Conservation (phyloP, 305 asterid species). For the Solanum hybrid region DNA sequence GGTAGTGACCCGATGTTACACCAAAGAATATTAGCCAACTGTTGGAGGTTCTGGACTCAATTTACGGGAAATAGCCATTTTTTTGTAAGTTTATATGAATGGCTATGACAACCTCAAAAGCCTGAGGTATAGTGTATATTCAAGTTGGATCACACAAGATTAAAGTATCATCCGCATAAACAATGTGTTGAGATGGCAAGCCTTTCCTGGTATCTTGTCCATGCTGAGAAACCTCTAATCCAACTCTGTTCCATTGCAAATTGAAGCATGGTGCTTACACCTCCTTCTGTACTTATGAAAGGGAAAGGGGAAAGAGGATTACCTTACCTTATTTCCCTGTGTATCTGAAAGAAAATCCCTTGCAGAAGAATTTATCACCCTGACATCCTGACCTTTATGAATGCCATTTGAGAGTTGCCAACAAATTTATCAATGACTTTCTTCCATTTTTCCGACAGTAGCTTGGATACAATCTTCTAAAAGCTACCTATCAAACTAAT, state of each 20-base stretch:
- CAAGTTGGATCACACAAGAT: background rate
- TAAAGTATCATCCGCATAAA: background rate
- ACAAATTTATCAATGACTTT: background rate
- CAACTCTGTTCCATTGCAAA: background rate
- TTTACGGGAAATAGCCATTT: background rate
- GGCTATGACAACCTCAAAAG: background rate
- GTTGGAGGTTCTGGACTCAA: background rate
- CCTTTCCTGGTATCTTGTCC: background rate
- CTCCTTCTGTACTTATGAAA: background rate
- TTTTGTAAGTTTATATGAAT: background rate
- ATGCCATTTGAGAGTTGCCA: background rate
- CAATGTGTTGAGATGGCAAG: background rate
- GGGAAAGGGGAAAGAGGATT: background rate
- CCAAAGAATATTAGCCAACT: background rate
- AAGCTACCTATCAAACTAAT: background rate
- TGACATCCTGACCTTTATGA: background rate
- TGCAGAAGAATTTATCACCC: background rate
- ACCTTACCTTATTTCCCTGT: background rate
- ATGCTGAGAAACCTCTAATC: background rate
- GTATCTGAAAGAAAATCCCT: background rate
- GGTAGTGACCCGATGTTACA: background rate
- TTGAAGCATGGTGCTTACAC: background rate
- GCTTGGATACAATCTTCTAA: background rate
- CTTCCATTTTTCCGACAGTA: background rate
- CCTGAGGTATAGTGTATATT: background rate